phyloP scores from a whole-genome alignment of 345 rosid genomes.

The Geranium rotundifolium region DNA sequence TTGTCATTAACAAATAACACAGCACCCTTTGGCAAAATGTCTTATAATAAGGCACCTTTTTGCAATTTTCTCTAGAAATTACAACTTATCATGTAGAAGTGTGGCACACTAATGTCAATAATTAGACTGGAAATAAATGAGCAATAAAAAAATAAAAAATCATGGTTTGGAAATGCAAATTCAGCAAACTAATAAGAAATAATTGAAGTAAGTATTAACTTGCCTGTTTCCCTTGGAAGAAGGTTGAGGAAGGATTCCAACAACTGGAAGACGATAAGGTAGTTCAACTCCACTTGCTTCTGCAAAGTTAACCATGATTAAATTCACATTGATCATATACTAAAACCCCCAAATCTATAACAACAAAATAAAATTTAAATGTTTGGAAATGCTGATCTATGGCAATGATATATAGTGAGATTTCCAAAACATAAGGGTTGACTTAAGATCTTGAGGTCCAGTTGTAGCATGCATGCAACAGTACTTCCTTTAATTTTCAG shows the following conservation, averaged over 20 bases:
- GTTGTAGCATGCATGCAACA: not conserved
- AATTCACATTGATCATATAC: slow-evolving; percentile 2
- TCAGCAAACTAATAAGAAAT: slow-evolving; percentile 1
- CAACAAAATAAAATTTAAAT: too few relatives aligned
- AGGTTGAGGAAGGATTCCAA: slow-evolving; percentile 78
- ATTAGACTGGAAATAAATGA: not conserved
- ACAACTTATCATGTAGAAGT: not conserved
- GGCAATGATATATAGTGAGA: not conserved
- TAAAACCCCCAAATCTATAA: not conserved
- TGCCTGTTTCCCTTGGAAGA: slow-evolving; percentile 58
- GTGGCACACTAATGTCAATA: not conserved
- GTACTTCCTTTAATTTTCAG: not conserved
- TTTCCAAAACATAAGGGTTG: not conserved
- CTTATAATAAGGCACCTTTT: too few relatives aligned
- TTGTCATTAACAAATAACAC: too few relatives aligned
- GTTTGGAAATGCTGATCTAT: not conserved
- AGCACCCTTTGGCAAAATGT: too few relatives aligned
- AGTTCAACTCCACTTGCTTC: slow-evolving; percentile 58
- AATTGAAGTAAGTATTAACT: slow-evolving; percentile 15
- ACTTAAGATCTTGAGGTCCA: not conserved
- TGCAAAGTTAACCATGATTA: slow-evolving; percentile 23
- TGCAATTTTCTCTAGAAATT: too few relatives aligned
- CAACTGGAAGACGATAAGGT: slow-evolving; percentile 44
- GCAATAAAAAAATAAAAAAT: not conserved
- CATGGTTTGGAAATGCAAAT: slow-evolving; percentile 6